Conservation (phyloP, 805 yeast genomes). For the Diddensiella transvaalensis region DNA sequence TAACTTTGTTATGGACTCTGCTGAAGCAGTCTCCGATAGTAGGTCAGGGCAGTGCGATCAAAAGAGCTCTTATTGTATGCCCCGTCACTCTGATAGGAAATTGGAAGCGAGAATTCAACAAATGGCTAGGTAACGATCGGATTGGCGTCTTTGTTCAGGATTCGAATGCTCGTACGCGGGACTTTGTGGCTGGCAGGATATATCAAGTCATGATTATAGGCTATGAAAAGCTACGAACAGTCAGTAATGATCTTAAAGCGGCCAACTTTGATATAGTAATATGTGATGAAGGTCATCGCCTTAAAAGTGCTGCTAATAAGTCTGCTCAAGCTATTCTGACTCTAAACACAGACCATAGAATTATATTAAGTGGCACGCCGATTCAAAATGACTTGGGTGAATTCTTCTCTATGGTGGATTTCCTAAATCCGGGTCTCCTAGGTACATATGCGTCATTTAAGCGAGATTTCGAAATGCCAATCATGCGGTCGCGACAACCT, state of each 20-base stretch:
- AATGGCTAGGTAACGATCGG: conserved; percentile 73
- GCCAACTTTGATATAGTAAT: conserved; percentile 61
- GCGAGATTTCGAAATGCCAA: conserved; percentile 62
- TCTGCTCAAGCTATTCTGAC: conserved; percentile 59
- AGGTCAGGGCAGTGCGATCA: conserved; percentile 39
- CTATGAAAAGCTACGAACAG: conserved; percentile 74
- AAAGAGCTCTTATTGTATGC: conserved; percentile 74
- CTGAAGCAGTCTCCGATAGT: conserved; percentile 40
- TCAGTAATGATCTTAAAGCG: conserved; percentile 33
- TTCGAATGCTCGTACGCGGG: conserved; percentile 52
- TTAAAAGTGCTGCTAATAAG: conserved; percentile 73
- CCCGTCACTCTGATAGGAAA: conserved; percentile 87
- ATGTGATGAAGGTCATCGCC: conserved; percentile 94
- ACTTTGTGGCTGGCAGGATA: conserved; percentile 63
- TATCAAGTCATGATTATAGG: conserved; percentile 84
- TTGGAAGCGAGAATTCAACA: conserved; percentile 84
- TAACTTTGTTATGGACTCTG: conserved; percentile 79
- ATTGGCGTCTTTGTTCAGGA: conserved; percentile 62
- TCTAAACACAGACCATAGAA: conserved; percentile 51
- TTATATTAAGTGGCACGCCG: conserved; percentile 84
- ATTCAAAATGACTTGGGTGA: conserved; percentile 89
- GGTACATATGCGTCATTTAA: conserved; percentile 53
- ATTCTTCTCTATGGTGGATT: conserved; percentile 74
- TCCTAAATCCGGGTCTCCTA: conserved; percentile 77
- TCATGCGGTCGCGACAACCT: conserved; percentile 63